A percentile compares a stretch with the other conserved stretches of the same genome.
Evolutionary conservation across 148 eudicot species (phyloP).

Genomic region (Silene uniflora): DNA sequence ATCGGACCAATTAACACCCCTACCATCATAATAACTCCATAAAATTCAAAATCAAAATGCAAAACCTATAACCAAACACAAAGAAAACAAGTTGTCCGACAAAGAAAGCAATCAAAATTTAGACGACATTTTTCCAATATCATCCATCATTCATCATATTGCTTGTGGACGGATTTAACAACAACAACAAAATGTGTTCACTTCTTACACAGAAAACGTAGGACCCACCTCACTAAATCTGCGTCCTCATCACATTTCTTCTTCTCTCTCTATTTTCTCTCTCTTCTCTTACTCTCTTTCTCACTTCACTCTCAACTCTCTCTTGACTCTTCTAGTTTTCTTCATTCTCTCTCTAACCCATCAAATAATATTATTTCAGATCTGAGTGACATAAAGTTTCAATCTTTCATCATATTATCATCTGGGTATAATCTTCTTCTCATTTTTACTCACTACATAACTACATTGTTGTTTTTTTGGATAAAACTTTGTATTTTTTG

Average conservation of each 20-base stretch:
- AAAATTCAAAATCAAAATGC: no score
- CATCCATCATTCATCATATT: no score
- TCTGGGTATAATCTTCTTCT: constrained; percentile 21
- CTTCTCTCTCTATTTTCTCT: not conserved
- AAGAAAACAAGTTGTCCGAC: no score
- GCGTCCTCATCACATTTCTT: not conserved
- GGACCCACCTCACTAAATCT: constrained; percentile 25
- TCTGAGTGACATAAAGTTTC: constrained; percentile 18
- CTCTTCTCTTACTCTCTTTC: not conserved
- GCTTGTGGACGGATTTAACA: constrained; percentile 15
- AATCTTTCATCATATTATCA: not conserved
- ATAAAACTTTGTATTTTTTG: not conserved
- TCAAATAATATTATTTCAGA: constrained; percentile 26
- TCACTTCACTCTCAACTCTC: not conserved
- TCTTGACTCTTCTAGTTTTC: not conserved
- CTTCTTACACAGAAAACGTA: not conserved
- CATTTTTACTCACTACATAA: constrained; percentile 3
- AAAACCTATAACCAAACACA: no score
- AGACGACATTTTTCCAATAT: no score
- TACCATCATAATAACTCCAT: no score
- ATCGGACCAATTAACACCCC: no score
- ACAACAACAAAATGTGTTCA: not conserved
- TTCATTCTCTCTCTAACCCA: constrained; percentile 4
- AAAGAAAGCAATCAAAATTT: no score
- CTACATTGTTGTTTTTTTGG: constrained; percentile 16